phyloP scores from a whole-genome alignment of 2,329 filamentous ascomycete species.

The Exophiala calicioides region DNA sequence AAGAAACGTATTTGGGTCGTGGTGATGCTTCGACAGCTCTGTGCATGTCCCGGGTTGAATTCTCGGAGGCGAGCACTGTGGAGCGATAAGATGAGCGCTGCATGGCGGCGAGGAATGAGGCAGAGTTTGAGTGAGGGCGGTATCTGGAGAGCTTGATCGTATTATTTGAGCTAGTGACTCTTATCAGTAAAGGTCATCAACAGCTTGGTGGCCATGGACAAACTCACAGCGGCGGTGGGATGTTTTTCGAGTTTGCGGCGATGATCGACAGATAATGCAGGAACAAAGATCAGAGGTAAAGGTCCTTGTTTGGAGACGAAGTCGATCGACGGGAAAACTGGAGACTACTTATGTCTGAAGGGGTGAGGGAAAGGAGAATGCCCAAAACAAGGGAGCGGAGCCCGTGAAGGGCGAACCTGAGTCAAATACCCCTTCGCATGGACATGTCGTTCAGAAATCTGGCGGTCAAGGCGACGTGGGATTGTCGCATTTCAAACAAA shows the following conservation, averaged over 20 bases:
- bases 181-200: neutral
- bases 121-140: too few relatives aligned
- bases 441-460: constrained; percentile 19
- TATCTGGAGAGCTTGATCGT: too few relatives aligned
- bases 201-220: constrained; percentile 2
- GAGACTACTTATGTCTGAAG: constrained; percentile 4
- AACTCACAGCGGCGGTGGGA: constrained; percentile 5
- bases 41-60: constrained; percentile 42
- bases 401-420: constrained; percentile 7
- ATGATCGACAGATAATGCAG: constrained; percentile 22
- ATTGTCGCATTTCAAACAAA: constrained; percentile 29
- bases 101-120: constrained; percentile 18
- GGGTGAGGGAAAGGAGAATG: constrained; percentile 6
- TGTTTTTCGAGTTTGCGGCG: constrained; percentile 1
- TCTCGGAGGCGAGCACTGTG: constrained; percentile 30
- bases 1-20: constrained; percentile 36
- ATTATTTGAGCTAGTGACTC: too few relatives aligned
- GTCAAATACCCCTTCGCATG: constrained; percentile 24
- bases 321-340: constrained; percentile 10
- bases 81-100: constrained; percentile 29
- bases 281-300: too few relatives aligned
- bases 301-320: constrained; percentile 5
- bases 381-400: constrained; percentile 1
- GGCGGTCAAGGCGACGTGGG: constrained; percentile 30
- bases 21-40: constrained; percentile 42